Conservation (phyloP, 1,284 basidiomycete genomes). For the Sporisorium sorghi region DNA sequence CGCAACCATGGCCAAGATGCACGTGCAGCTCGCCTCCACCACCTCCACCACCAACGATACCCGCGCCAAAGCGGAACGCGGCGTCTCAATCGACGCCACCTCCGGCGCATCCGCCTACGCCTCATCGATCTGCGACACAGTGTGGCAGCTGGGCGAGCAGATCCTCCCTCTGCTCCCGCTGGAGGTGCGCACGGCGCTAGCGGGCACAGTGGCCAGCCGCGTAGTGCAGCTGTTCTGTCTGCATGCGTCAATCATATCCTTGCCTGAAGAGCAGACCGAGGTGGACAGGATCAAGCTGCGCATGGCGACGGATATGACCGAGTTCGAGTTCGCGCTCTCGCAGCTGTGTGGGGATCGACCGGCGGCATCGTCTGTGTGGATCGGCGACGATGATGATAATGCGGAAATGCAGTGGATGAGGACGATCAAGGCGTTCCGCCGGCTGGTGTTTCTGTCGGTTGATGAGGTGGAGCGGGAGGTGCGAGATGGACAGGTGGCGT, state of each 20-base stretch:
- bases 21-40: too few relatives aligned
- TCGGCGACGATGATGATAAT: neutral
- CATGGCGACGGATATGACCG: conserved; percentile 92
- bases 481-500: neutral
- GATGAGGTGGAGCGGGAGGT: conserved; percentile 16
- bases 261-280: conserved; percentile 68
- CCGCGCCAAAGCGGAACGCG: too few relatives aligned
- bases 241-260: conserved; percentile 81
- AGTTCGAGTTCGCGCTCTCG: conserved; percentile 82
- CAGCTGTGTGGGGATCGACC: conserved; percentile 51
- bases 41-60: too few relatives aligned
- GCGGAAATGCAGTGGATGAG: neutral
- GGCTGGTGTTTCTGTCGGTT: conserved; percentile 15
- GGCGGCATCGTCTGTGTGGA: neutral
- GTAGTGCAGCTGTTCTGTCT: conserved; percentile 76
- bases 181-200: too few relatives aligned
- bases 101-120: too few relatives aligned
- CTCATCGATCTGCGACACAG: too few relatives aligned
- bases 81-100: too few relatives aligned
- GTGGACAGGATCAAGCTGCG: conserved; percentile 90
- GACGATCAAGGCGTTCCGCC: conserved; percentile 21
- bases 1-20: too few relatives aligned
- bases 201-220: too few relatives aligned
- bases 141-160: too few relatives aligned
- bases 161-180: too few relatives aligned